Conservation (phyloP, 2,329 filamentous ascomycete species). For the Aspergillus proliferans region DNA sequence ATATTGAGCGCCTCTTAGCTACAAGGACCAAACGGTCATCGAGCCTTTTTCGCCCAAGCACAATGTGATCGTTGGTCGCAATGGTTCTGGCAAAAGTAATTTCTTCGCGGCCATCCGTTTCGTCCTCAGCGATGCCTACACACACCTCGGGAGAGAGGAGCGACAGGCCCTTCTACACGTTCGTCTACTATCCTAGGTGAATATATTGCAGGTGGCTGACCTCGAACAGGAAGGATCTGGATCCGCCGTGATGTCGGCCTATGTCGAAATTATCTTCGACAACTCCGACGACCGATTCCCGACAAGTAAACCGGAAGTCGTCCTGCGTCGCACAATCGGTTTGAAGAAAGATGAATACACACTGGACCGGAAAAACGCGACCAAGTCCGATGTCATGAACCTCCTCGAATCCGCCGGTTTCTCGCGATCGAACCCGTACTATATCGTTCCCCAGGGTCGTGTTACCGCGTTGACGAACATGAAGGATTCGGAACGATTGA, state of each 20-base stretch:
- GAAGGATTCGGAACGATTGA: constrained; percentile 89
- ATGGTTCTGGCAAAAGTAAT: constrained; percentile 98
- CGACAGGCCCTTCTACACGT: constrained; percentile 87
- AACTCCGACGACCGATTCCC: constrained; percentile 94
- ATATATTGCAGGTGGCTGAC: constrained; percentile 19
- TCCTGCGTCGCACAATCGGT: constrained; percentile 88
- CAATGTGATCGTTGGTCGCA: constrained; percentile 97
- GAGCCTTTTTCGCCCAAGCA: constrained; percentile 96
- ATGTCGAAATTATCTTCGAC: constrained; percentile 98
- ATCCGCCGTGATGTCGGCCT: constrained; percentile 98
- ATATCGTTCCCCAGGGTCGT: constrained; percentile 95
- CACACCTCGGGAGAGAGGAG: constrained; percentile 90
- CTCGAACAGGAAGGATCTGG: constrained; percentile 72
- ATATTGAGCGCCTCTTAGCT: constrained; percentile 50
- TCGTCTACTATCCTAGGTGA: constrained; percentile 15
- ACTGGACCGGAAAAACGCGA: constrained; percentile 91
- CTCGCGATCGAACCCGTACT: constrained; percentile 95
- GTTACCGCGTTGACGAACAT: constrained; percentile 96
- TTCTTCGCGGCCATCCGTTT: constrained; percentile 99
- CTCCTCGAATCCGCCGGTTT: constrained; percentile 93
- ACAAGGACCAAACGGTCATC: constrained; percentile 99
- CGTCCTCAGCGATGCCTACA: constrained; percentile 95
- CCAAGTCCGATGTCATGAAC: constrained; percentile 90
- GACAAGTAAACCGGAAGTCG: constrained; percentile 83
- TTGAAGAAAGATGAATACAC: constrained; percentile 99